Conservation (phyloP, 768 basidiomycete species). For the Trametes elegans region DNA sequence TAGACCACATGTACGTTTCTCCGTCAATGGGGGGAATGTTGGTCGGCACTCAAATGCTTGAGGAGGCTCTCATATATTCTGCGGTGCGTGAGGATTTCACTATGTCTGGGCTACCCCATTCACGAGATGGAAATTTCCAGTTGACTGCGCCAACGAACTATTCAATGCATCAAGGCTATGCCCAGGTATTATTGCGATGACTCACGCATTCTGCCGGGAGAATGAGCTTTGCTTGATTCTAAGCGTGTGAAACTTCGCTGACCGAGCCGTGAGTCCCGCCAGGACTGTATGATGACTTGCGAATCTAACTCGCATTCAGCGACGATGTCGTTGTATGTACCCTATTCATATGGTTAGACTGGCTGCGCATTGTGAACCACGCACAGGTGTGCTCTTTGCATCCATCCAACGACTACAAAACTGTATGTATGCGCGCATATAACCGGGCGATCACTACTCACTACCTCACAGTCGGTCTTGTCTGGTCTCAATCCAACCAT, state of each 20-base stretch:
- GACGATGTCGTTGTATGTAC: conserved; percentile 34
- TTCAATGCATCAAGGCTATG: conserved; percentile 78
- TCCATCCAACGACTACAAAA: conserved; percentile 90
- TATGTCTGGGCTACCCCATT: neutral
- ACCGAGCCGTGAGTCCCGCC: conserved; percentile 63
- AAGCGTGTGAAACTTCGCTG: conserved; percentile 79
- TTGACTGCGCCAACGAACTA: conserved; percentile 82
- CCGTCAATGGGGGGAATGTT: neutral
- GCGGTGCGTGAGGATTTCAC: conserved; percentile 43
- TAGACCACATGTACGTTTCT: conserved; percentile 56
- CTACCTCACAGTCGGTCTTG: conserved; percentile 64
- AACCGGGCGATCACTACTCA: conserved; percentile 5
- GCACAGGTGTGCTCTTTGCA: conserved; percentile 75
- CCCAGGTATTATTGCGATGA: conserved; percentile 48
- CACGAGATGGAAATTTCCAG: conserved; percentile 37
- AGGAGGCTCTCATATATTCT: conserved; percentile 85
- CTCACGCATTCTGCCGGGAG: neutral
- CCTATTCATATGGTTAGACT: conserved; percentile 29
- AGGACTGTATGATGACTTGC: conserved; percentile 7
- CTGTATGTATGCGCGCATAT: conserved; percentile 52
- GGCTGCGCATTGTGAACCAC: neutral
- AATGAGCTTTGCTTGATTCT: neutral
- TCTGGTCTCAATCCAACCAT: conserved; percentile 75
- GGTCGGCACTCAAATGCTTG: neutral
- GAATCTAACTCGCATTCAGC: conserved; percentile 1